phyloP scores from a whole-genome alignment of 371 early-diverging fungal genomes.

The Synchytrium microbalum region DNA sequence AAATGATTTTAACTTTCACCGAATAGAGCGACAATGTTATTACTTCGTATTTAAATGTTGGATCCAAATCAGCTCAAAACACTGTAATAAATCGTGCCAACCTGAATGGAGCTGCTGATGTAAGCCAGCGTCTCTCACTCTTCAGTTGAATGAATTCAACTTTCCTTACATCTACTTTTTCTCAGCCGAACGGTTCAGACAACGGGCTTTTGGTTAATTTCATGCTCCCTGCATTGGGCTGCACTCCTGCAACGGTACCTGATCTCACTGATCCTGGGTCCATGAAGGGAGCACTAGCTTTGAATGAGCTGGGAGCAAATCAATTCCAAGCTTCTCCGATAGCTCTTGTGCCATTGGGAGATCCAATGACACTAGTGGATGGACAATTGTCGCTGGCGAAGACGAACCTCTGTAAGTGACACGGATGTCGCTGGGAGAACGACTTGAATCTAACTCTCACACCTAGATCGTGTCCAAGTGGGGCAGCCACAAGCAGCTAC shows the following conservation, averaged over 20 bases:
- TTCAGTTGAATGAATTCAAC: not conserved
- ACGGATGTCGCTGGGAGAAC: too few species aligned
- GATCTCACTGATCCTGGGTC: constrained; percentile 25
- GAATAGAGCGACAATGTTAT: too few species aligned
- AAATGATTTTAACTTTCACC: too few species aligned
- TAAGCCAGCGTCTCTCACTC: not conserved
- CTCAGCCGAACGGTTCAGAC: constrained; percentile 23
- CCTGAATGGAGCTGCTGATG: constrained; percentile 3
- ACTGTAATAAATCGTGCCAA: constrained; percentile 14
- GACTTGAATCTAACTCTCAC: too few species aligned
- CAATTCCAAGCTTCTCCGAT: constrained; percentile 19
- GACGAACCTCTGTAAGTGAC: constrained; percentile 19
- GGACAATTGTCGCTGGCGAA: constrained; percentile 14
- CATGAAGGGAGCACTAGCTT: constrained; percentile 13
- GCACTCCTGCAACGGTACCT: constrained; percentile 20
- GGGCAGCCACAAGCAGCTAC: too few species aligned
- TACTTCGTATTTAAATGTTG: constrained; percentile 16
- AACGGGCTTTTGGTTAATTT: constrained; percentile 22
- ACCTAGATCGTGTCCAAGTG: too few species aligned
- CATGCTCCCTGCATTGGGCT: constrained; percentile 23
- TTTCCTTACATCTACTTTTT: not conserved
- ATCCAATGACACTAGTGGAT: constrained; percentile 27
- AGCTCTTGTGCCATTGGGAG: constrained; percentile 29
- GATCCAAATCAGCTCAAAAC: constrained; percentile 14
- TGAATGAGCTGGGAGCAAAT: constrained; percentile 24